Evolutionary conservation across 2,329 filamentous ascomycete genomes (phyloP).

Genomic region (Graphiopsis chlorocephala): DNA sequence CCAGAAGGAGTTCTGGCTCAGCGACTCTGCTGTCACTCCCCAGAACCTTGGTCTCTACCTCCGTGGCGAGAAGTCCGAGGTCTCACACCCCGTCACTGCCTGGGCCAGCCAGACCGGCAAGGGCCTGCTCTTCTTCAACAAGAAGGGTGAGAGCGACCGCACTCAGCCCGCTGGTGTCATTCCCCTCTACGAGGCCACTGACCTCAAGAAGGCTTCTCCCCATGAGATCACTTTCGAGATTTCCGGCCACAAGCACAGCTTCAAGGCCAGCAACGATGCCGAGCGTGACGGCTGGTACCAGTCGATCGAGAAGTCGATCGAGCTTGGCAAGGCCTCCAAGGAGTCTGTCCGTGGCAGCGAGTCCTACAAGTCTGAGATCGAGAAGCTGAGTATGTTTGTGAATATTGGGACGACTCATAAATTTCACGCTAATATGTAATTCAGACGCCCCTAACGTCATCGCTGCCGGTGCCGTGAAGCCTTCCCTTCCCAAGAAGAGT

Average conservation of each 20-base stretch:
- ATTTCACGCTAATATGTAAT: neutral
- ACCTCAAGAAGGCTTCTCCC: conserved; percentile 71
- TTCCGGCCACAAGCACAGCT: conserved; percentile 86
- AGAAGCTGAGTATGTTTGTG: conserved; percentile 59
- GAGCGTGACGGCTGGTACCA: conserved; percentile 93
- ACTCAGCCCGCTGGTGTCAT: conserved; percentile 75
- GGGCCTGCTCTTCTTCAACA: conserved; percentile 88
- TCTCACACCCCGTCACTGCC: conserved; percentile 75
- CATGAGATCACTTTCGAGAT: conserved; percentile 84
- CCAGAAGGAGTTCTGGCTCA: conserved; percentile 80
- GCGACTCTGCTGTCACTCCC: conserved; percentile 66
- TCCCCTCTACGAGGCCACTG: conserved; percentile 57
- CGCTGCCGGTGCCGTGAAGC: conserved; percentile 33
- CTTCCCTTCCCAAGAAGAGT: conserved; percentile 46
- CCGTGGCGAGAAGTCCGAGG: conserved; percentile 80
- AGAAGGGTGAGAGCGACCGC: conserved; percentile 75
- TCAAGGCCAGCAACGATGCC: conserved; percentile 71
- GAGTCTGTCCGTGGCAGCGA: conserved; percentile 73
- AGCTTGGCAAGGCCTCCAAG: conserved; percentile 79
- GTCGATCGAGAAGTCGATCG: conserved; percentile 76
- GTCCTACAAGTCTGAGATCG: conserved; percentile 81
- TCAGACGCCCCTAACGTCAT: conserved; percentile 30
- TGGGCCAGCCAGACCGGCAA: conserved; percentile 95
- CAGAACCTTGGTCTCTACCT: conserved; percentile 75
- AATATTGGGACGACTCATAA: neutral